phyloP scores from a whole-genome alignment of 2,329 filamentous ascomycete species.

The Exutisphaerella laricina region DNA sequence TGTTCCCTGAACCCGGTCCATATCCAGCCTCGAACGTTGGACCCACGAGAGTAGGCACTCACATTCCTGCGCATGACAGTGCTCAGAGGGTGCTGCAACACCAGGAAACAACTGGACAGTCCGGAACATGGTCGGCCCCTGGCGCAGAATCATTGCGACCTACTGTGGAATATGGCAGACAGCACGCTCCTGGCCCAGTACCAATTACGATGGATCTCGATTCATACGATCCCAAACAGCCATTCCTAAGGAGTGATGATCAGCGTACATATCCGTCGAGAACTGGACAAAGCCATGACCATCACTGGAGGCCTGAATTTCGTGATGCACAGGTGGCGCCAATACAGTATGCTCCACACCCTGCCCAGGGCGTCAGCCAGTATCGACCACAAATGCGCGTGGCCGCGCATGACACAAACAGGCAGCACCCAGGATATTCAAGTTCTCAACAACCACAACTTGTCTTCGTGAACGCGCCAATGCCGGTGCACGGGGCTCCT shows the following conservation, averaged over 20 bases:
- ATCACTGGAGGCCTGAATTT: conserved; percentile 9
- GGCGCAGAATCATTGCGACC: too few species aligned
- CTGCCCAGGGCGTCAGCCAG: conserved; percentile 5
- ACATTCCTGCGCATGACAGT: too few species aligned
- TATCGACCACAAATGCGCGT: conserved; percentile 2
- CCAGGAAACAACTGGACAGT: too few species aligned
- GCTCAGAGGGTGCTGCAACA: too few species aligned
- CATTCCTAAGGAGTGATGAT: conserved; percentile 5
- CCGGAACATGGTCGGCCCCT: too few species aligned
- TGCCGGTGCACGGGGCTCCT: conserved; percentile 32
- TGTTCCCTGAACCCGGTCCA: too few species aligned
- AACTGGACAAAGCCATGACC: background rate
- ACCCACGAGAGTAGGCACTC: too few species aligned
- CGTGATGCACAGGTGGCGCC: conserved; percentile 22
- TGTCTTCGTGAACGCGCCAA: conserved; percentile 12
- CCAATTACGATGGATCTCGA: background rate
- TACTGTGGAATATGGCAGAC: background rate
- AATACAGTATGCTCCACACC: conserved; percentile 18
- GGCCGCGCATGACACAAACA: background rate
- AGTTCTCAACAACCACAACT: conserved; percentile 6
- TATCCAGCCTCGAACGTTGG: too few species aligned
- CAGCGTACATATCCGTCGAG: background rate
- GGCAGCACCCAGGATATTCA: background rate
- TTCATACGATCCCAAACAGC: conserved; percentile 8
- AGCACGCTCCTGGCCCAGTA: background rate